phyloP scores from a whole-genome alignment of 2,329 filamentous ascomycete genomes.

The Alternaria arbusti region DNA sequence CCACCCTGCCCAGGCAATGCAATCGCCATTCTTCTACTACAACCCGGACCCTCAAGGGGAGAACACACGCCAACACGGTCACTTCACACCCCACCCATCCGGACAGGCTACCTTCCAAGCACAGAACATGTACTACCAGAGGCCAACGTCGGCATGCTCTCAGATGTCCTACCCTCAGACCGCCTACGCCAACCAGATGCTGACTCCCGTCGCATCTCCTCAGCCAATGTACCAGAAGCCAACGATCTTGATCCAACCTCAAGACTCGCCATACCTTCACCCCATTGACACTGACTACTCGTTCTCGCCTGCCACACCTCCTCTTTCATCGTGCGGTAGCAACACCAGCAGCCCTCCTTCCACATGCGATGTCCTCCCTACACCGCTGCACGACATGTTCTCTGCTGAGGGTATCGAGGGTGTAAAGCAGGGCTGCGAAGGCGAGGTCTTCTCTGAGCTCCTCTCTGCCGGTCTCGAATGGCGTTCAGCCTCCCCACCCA shows the following conservation, averaged over 20 bases:
- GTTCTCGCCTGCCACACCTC: conserved; percentile 84
- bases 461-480: conserved; percentile 78
- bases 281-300: conserved; percentile 77
- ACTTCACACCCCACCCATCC: conserved; percentile 69
- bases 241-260: conserved; percentile 69
- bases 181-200: conserved; percentile 65
- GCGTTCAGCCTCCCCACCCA: conserved; percentile 77
- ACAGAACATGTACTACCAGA: conserved; percentile 54
- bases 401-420: conserved; percentile 47
- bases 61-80: conserved; percentile 69
- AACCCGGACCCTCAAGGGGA: conserved; percentile 76
- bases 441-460: conserved; percentile 73
- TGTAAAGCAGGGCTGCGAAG: conserved; percentile 67
- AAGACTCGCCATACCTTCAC: conserved; percentile 60
- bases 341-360: conserved; percentile 82
- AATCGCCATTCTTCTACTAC: conserved; percentile 87
- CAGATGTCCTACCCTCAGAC: conserved; percentile 56
- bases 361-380: conserved; percentile 76
- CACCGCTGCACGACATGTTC: conserved; percentile 83
- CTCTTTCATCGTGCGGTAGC: conserved; percentile 84
- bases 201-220: conserved; percentile 79
- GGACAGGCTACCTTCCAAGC: conserved; percentile 46
- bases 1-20: conserved; percentile 63
- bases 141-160: conserved; percentile 71
- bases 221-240: conserved; percentile 78